Evolutionary conservation across 2,329 filamentous ascomycete species (phyloP), one percentile per base, ranked within the genome.

Genomic region (Microdochium bolleyi): DNA sequence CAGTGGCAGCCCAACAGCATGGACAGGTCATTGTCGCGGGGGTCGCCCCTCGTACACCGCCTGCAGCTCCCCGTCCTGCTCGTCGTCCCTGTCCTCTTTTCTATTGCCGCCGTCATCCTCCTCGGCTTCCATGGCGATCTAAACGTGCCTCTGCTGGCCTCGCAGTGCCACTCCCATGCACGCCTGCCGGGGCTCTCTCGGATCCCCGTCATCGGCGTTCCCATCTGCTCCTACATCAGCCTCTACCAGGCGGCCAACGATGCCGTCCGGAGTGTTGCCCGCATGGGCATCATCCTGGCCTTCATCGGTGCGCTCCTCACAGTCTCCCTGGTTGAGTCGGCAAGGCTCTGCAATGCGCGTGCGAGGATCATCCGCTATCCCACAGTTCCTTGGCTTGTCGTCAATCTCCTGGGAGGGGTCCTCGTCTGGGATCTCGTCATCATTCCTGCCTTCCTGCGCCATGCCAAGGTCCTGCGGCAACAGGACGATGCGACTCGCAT

Each of bases 401-500:
- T 78, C 54, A 73, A 75, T 56, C 63, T 80, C 16, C 50, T 73
- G 4, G 77, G 75, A 24, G 76, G 77, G 49, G 74, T 74, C 24
- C 63, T 79, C 24, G 71, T 78, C 1, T 80, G 76, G 77, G 68
- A 79, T 63, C 64, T 79, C 38, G 67, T 76, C 54, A 73, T 79
- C 32, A 66, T 78, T 21, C 77, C 77, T 8, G 73, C 72, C 3
- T 79, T 78, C 61, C 57, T 80, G 53, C 67, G 71, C 48, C 67
- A 72, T 51, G 64, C 73, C 38, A 67, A 68, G 54, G 61, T 63
- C 46, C 66, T 76, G 27, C 60, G 70, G 13, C 41, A 46, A 19
- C 41, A 46, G 19, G 41, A 46, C 41, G 41, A 46, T 13, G 41
- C 41, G 8, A 46, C 41, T 22, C 41, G 41, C 14, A 46, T 46